Conservation (phyloP, 2,329 filamentous ascomycete species). For the Fusarium denticulatum region DNA sequence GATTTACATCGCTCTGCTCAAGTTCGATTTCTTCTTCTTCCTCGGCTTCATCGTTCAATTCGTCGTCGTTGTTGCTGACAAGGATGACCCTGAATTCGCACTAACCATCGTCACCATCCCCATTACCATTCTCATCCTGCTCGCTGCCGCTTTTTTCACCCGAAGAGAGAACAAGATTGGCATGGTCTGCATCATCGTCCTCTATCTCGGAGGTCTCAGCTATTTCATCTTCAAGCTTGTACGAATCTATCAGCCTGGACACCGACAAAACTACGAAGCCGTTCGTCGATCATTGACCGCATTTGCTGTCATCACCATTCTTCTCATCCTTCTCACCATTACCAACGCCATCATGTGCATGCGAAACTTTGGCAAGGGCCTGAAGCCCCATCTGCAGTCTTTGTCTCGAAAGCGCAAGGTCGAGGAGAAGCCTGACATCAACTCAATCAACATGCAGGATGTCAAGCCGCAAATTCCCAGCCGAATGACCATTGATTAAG, state of each 20-base stretch:
- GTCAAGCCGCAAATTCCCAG: constrained; percentile 65
- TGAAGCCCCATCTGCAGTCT: constrained; percentile 84
- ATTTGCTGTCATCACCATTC: constrained; percentile 92
- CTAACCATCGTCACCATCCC: constrained; percentile 91
- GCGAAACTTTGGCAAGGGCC: constrained; percentile 86
- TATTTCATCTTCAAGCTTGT: constrained; percentile 99
- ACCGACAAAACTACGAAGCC: constrained; percentile 72
- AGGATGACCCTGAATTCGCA: constrained; percentile 78
- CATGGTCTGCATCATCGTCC: constrained; percentile 80
- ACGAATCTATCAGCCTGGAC: constrained; percentile 83
- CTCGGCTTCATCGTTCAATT: constrained; percentile 98
- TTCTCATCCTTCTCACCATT: constrained; percentile 90
- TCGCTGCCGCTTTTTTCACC: constrained; percentile 86
- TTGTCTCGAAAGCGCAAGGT: constrained; percentile 51
- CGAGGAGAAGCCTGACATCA: constrained; percentile 65
- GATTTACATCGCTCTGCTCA: constrained; percentile 97
- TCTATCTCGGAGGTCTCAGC: constrained; percentile 88
- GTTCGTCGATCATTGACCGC: constrained; percentile 88
- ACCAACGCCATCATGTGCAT: constrained; percentile 87
- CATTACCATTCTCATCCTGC: constrained; percentile 87
- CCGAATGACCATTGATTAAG: constrained; percentile 71
- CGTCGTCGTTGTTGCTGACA: constrained; percentile 84
- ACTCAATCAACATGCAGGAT: constrained; percentile 66
- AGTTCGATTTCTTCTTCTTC: constrained; percentile 99
- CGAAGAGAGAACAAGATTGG: constrained; percentile 82